Base-by-base conservation (phyloP, 169 alveolate genomes). In the Cryptosporidium tyzzeri region DNA sequence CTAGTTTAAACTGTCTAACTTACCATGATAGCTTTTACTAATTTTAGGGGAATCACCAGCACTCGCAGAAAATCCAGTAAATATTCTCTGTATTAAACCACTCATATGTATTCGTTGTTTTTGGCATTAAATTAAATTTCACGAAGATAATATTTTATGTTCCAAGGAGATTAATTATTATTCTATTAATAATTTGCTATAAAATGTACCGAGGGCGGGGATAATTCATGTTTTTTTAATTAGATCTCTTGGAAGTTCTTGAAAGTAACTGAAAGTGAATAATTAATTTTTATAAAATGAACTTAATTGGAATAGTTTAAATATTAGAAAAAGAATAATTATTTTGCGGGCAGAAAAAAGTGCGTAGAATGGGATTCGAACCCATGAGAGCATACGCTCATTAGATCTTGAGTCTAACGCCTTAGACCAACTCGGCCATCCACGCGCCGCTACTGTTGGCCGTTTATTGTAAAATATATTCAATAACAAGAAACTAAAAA, bases 381-480 rank as follows among this genome's bases (percentile, higher is more conserved):
- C 94, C 94, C 94, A 92, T 91, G 94, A 91, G 94, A 91, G 92
- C 93, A 91, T 92, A 75, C 93, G 93, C 92, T 91, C 94, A 92
- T 92, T 92, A 92, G 94, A 92, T 92, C 94, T 92, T 92, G 94
- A 92, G 94, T 92, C 94, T 92, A 92, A 92, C 94, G 94, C 94
- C 92, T 92, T 92, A 92, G 94, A 92, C 94, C 94, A 80, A 91
- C 94, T 92, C 94, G 92, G 94, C 94, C 94, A 92, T 91, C 87
- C 93, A 92, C 92, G 93, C 94, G 16, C 18, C 55, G 61, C 53
- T 16, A 35, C 4, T 2, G 0, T 0, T 14, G 0, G 0, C 12
- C 16, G 16, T 44, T 50, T 51, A 4, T 2, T 55, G 55, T 26
- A 69, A 33, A 69, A 21, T 16, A 69, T 44, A 23, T 69, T 69